Conservation (phyloP, 2,329 filamentous ascomycete species). For the Verticillium nonalfalfae region DNA sequence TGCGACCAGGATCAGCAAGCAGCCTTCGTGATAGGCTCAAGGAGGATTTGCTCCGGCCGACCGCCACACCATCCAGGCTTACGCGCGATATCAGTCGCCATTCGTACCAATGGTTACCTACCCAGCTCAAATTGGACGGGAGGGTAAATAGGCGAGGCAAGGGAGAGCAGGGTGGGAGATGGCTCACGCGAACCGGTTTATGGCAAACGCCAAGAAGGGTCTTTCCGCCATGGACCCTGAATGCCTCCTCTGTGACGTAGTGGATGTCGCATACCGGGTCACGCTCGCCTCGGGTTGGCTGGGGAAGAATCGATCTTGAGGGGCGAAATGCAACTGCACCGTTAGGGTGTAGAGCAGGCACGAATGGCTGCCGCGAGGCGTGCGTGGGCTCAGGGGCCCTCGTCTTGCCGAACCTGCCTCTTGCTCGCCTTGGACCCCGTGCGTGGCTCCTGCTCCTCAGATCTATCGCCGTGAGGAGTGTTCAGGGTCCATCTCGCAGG, state of each 20-base stretch:
- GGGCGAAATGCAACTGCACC: neutral
- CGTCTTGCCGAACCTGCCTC: no score
- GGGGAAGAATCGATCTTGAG: neutral
- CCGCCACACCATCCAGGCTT: neutral
- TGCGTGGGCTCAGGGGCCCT: neutral
- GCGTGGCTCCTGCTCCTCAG: no score
- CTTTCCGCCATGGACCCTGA: neutral
- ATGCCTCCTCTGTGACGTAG: neutral
- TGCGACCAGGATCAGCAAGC: neutral
- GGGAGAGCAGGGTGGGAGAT: neutral
- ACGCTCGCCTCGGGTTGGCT: neutral
- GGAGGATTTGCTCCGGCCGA: neutral
- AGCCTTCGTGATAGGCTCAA: neutral
- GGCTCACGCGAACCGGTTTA: neutral
- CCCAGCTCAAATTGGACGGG: neutral
- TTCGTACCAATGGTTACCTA: neutral
- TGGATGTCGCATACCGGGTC: neutral
- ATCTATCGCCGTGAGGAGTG: no score
- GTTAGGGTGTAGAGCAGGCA: neutral
- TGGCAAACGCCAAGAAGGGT: neutral
- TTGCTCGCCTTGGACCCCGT: no score
- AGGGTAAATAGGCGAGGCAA: no score
- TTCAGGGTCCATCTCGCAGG: no score
- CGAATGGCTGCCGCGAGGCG: neutral
- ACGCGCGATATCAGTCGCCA: neutral